Conservation (phyloP, 768 basidiomycete genomes). For the Suillus discolor region DNA sequence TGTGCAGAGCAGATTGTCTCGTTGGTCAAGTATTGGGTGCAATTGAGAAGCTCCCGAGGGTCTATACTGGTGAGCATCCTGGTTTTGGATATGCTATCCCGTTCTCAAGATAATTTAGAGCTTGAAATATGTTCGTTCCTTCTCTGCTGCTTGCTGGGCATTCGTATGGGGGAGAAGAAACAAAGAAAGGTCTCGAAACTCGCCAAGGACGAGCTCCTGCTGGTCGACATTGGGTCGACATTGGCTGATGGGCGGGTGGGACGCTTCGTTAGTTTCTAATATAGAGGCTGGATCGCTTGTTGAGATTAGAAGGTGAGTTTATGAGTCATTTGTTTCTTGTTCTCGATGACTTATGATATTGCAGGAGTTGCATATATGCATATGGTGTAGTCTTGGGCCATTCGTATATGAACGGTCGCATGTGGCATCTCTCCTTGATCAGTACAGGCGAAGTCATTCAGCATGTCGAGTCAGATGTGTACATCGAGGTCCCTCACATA, state of each 20-base stretch:
- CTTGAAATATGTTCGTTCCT: conserved; percentile 93
- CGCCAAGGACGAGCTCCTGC: conserved; percentile 84
- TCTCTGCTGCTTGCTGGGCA: conserved; percentile 83
- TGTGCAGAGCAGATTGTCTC: conserved; percentile 95
- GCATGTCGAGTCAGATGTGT: conserved; percentile 54
- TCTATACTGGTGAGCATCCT: conserved; percentile 72
- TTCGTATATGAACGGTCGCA: conserved; percentile 33
- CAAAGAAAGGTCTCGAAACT: conserved; percentile 95
- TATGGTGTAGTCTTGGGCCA: conserved; percentile 32
- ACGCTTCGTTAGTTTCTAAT: conserved; percentile 10
- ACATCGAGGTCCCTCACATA: conserved; percentile 63
- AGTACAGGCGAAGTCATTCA: conserved; percentile 53
- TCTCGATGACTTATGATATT: conserved; percentile 15
- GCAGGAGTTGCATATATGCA: conserved; percentile 22
- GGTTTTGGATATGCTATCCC: not conserved
- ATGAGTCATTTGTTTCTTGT: not conserved
- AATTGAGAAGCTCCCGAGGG: conserved; percentile 52
- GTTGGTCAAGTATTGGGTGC: conserved; percentile 58
- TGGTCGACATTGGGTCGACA: conserved; percentile 99
- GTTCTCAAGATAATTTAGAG: conserved; percentile 45
- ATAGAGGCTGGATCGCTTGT: conserved; percentile 51
- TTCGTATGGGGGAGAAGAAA: conserved; percentile 98
- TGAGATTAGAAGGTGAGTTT: conserved; percentile 52
- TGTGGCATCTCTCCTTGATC: conserved; percentile 31
- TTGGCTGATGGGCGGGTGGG: conserved; percentile 42